phyloP scores from a whole-genome alignment of 768 basidiomycete species.

The Tulasnella sp. region DNA sequence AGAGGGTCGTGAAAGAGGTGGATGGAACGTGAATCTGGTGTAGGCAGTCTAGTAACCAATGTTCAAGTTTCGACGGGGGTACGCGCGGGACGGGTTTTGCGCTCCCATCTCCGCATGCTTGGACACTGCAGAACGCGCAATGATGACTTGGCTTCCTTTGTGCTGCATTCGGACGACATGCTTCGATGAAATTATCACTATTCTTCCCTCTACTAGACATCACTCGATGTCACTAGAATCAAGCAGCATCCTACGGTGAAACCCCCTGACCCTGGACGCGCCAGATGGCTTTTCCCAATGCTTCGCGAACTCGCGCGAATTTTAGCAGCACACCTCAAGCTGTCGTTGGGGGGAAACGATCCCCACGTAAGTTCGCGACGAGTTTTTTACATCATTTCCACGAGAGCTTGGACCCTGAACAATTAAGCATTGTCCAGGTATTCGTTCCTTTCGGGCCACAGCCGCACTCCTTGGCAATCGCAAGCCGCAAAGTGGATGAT shows the following conservation, averaged over 20 bases:
- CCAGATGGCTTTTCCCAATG: no score
- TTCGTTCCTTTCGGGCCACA: background rate
- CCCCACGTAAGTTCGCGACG: background rate
- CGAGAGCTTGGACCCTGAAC: background rate
- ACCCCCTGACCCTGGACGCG: no score
- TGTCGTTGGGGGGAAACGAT: background rate
- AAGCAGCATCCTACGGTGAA: no score
- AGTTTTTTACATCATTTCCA: background rate
- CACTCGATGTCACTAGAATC: no score
- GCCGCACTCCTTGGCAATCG: background rate
- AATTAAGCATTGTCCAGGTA: background rate
- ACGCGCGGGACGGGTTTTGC: background rate
- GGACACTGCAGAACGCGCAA: background rate
- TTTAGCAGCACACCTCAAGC: no score
- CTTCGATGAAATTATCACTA: background rate
- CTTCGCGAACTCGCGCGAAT: no score
- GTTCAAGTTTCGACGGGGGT: background rate
- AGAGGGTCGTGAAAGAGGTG: background rate
- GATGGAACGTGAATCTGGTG: background rate
- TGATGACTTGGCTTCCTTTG: background rate
- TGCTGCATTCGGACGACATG: background rate
- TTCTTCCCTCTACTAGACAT: background rate
- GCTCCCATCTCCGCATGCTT: background rate
- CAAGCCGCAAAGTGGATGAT: no score
- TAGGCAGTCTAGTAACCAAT: slow-evolving; percentile 8